Conservation (phyloP, 1,284 basidiomycete genomes). For the Boletus calvinii region DNA sequence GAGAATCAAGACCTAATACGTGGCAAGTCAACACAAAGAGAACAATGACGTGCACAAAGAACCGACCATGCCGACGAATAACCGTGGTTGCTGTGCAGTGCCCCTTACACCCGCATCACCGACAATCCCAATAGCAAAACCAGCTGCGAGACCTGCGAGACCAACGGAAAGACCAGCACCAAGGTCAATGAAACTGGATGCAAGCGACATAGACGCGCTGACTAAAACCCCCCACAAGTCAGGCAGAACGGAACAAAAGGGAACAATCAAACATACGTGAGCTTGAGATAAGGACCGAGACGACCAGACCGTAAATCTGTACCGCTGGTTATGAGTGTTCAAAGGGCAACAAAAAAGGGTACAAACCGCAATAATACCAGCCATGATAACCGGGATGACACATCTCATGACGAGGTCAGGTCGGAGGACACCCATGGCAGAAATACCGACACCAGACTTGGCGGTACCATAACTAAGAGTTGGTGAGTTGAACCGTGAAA, state of each 20-base stretch:
- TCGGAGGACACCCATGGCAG: conserved; percentile 95
- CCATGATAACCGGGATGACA: conserved; percentile 98
- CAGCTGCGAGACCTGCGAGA: conserved; percentile 86
- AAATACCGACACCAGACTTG: conserved; percentile 98
- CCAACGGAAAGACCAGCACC: conserved; percentile 89
- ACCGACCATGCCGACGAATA: conserved; percentile 86
- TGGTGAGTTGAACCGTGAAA: conserved; percentile 4
- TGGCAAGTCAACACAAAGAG: conserved; percentile 10
- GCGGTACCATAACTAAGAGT: conserved; percentile 83
- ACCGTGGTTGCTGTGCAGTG: conserved; percentile 86
- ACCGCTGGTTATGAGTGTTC: neutral
- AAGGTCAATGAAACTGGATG: conserved; percentile 85
- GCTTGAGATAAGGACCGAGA: conserved; percentile 84
- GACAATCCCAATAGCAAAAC: conserved; percentile 93
- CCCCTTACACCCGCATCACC: conserved; percentile 94
- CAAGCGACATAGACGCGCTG: conserved; percentile 58
- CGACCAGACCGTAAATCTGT: conserved; percentile 89
- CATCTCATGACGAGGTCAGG: conserved; percentile 96
- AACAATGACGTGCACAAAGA: neutral
- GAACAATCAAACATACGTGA: conserved; percentile 53
- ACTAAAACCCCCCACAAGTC: conserved; percentile 39
- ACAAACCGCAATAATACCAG: conserved; percentile 94
- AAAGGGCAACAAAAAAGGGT: neutral
- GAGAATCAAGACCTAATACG: conserved; percentile 60
- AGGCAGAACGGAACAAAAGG: conserved; percentile 33